A percentile compares a stretch with the other conserved stretches of the same genome.
phyloP scores from a whole-genome alignment of 345 rosid genomes.

The Ceriops tagal region DNA sequence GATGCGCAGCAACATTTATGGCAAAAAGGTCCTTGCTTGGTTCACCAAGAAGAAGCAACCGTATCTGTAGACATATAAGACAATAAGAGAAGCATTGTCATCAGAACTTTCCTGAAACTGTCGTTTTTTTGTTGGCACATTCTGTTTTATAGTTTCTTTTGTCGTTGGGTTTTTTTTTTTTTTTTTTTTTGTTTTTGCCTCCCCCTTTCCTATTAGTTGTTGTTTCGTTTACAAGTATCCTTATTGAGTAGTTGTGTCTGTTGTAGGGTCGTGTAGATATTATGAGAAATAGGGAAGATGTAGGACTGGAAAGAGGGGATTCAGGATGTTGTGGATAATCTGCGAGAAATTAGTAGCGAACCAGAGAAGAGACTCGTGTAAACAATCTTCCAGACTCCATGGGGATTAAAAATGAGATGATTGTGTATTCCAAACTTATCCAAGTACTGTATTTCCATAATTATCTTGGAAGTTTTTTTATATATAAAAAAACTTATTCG shows the following conservation, averaged over 20 bases:
- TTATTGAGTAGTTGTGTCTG: background rate
- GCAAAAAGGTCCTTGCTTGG: slow-evolving; percentile 1
- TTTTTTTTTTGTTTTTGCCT: background rate
- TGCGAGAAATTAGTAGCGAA: too few species aligned
- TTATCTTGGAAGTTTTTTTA: too few species aligned
- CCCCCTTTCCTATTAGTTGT: background rate
- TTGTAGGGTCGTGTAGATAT: background rate
- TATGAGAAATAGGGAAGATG: too few species aligned
- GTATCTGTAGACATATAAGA: background rate
- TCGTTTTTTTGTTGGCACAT: background rate
- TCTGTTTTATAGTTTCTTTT: too few species aligned
- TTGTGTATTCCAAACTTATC: too few species aligned
- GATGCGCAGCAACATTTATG: slow-evolving; percentile 3
- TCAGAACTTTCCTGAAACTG: background rate
- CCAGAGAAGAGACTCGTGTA: too few species aligned
- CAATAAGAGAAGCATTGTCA: background rate
- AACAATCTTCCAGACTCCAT: too few species aligned
- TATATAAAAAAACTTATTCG: too few species aligned
- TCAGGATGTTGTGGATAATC: too few species aligned
- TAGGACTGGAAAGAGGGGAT: too few species aligned
- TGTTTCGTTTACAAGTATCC: background rate
- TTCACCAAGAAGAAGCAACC: background rate
- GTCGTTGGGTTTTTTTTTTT: background rate
- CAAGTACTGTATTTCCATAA: too few species aligned
- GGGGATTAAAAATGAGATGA: too few species aligned